Base-by-base conservation (phyloP, 2,329 filamentous ascomycete genomes). In the Diaporthe sp. region DNA sequence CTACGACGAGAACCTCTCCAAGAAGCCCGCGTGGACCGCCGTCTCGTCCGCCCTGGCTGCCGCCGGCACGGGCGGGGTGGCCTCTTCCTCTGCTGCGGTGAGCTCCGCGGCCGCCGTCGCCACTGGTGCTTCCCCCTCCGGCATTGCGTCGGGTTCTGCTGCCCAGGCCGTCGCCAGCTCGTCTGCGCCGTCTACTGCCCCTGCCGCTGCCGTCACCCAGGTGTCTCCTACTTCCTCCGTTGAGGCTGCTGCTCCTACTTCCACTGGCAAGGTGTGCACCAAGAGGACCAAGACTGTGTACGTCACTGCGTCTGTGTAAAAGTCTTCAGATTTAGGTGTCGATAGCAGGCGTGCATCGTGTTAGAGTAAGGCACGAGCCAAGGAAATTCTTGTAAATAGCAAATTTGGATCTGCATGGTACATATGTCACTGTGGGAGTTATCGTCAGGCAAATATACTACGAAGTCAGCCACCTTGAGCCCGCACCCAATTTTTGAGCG, bases 11-110 rank as follows among this genome's bases (percentile, higher is more conserved):
- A 80, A 83, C 77, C 80, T 84, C 74, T 78, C 76, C 73, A 82
- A 82, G 79, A 86, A 87, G 81, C 79, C 83, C 6, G 84, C 84
- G 3, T 87, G 82, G 80, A 82, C 80, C 3, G 80, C 82, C 3
- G 78, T 85, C 61, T 82, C 82, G 70, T 81, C 79, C 37, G 81
- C 83, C n/a, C 81, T 86, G 17, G 82, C 83, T 25, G 84, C 82
- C 0, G 79, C 82, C 19, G 78, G 78, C 22, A 80, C 78, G 28
- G 75, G 75, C 1, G 67, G 71, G n/a, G 75, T 67, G n/a, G 71
- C 71, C 31, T 34, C 71, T 5, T 58, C 75, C 39, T 53, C 72
- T 19, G n/a, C 49, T 6, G 72, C 75, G 12, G 19, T 46, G 19
- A 72, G 61, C 67, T 68, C 73, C 3, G 68, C 25, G 3, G 65